Evolutionary conservation across 192 early-diverging fungal genomes (phyloP).

Genomic region (Chytriomyces sp.): DNA sequence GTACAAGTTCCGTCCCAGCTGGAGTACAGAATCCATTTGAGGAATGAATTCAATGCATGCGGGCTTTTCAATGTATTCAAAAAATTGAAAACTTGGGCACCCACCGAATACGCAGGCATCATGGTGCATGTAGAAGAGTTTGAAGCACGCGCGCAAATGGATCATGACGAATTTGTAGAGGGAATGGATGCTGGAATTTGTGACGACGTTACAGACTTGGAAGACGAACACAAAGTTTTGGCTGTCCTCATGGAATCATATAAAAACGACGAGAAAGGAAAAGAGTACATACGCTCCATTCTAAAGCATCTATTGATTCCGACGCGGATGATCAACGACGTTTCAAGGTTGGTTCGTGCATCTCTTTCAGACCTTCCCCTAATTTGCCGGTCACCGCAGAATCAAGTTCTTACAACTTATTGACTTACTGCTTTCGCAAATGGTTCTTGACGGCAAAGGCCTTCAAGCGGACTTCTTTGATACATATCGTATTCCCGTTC

Average conservation of each 20-base stretch:
- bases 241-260: conserved; percentile 33
- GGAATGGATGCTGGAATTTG: conserved; percentile 34
- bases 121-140: conserved; percentile 46
- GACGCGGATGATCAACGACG: conserved; percentile 33
- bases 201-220: conserved; percentile 39
- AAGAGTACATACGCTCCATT: conserved; percentile 31
- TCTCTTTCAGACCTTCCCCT: conserved; percentile 3
- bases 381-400: conserved; percentile 22
- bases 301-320: conserved; percentile 46
- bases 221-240: conserved; percentile 42
- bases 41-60: conserved; percentile 46
- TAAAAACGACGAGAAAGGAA: conserved; percentile 18
- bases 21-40: conserved; percentile 47
- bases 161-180: conserved; percentile 46
- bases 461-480: conserved; percentile 44
- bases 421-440: conserved; percentile 42
- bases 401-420: conserved; percentile 39
- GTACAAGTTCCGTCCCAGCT: conserved; percentile 49
- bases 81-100: conserved; percentile 47
- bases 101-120: conserved; percentile 45
- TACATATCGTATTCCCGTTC: conserved; percentile 38
- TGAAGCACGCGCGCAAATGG: conserved; percentile 34
- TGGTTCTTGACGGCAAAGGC: conserved; percentile 46
- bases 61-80: conserved; percentile 38
- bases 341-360: conserved; percentile 26